Conservation (phyloP, 345 rosid species). For the Eucalyptus pauciflora region DNA sequence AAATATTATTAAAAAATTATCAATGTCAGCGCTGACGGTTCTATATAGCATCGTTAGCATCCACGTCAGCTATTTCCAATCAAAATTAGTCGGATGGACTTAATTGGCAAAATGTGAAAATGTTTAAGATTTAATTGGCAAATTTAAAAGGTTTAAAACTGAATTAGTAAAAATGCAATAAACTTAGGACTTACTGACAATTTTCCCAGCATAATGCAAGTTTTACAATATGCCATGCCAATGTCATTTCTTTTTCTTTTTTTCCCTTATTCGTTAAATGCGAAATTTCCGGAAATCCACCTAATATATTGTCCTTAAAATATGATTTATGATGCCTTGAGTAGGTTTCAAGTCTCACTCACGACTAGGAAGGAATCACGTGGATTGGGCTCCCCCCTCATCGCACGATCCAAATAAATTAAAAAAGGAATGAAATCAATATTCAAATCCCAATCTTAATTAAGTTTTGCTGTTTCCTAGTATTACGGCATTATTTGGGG, state of each 20-base stretch:
- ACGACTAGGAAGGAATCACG: not conserved
- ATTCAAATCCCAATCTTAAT: not conserved
- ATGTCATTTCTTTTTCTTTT: too few species aligned
- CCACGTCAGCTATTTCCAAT: accelerated
- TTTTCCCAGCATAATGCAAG: not conserved
- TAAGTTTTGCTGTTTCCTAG: not conserved
- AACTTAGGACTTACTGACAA: accelerated
- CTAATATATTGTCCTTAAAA: not conserved
- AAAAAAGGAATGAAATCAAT: too few species aligned
- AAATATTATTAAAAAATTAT: too few species aligned
- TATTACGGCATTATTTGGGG: not conserved
- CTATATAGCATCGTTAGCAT: too few species aligned
- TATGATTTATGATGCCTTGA: not conserved
- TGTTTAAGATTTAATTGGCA: accelerated
- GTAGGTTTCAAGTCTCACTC: not conserved
- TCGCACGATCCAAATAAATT: not conserved
- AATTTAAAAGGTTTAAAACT: too few species aligned
- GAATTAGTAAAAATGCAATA: too few species aligned
- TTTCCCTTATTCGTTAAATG: too few species aligned
- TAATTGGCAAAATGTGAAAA: too few species aligned
- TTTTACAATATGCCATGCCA: not conserved
- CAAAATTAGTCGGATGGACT: accelerated
- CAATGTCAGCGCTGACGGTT: accelerated
- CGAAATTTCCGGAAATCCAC: not conserved
- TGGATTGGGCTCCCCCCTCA: not conserved